Percentiles rank a stretch among this genome's conserved stretches.
These are phyloP conservation scores for Yamadazyma blattariae DNA, from an alignment of 1,139 yeast genomes.

Conservation along the genomic window DNA sequence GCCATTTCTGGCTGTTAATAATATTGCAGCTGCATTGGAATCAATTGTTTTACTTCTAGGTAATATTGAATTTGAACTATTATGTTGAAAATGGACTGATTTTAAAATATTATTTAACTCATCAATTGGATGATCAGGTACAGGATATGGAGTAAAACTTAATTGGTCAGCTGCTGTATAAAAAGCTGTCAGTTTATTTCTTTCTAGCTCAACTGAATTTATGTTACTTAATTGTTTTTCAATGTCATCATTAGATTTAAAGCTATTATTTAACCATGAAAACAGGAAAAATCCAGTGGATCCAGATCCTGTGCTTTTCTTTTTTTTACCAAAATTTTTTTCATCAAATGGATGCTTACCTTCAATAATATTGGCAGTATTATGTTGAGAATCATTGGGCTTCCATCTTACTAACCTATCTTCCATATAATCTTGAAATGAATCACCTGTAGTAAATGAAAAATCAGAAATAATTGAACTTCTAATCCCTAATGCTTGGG, in stretches of 20 bases:
- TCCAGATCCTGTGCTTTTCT: neutral
- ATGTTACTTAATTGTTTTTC: slow-evolving; percentile 2
- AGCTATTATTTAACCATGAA: slow-evolving; percentile 8
- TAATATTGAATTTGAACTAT: slow-evolving; percentile 22
- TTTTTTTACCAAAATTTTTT: slow-evolving; percentile 11
- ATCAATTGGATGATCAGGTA: neutral
- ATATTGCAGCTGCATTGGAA: neutral
- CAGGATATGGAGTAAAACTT: neutral
- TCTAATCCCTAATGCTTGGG: slow-evolving; percentile 4
- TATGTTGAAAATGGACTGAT: slow-evolving; percentile 10
- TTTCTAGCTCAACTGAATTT: neutral
- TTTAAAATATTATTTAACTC: slow-evolving; percentile 6
- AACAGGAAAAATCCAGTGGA: slow-evolving; percentile 4
- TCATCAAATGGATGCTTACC: slow-evolving; percentile 43
- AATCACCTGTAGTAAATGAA: slow-evolving; percentile 3
- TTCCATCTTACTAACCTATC: slow-evolving; percentile 52
- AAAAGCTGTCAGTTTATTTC: slow-evolving; percentile 1
- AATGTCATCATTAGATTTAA: slow-evolving; percentile 2
- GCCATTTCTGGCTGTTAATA: neutral
- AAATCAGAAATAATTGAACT: slow-evolving; percentile 2
- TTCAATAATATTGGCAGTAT: slow-evolving; percentile 27
- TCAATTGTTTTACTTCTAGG: slow-evolving; percentile 7
- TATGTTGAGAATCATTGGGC: slow-evolving; percentile 45
- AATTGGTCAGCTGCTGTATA: slow-evolving; percentile 3
- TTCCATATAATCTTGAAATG: slow-evolving; percentile 37